Evolutionary conservation across 371 early-diverging fungal species (phyloP), one percentile per base, ranked within the genome.

Genomic region (Fennellomyces sp.): DNA sequence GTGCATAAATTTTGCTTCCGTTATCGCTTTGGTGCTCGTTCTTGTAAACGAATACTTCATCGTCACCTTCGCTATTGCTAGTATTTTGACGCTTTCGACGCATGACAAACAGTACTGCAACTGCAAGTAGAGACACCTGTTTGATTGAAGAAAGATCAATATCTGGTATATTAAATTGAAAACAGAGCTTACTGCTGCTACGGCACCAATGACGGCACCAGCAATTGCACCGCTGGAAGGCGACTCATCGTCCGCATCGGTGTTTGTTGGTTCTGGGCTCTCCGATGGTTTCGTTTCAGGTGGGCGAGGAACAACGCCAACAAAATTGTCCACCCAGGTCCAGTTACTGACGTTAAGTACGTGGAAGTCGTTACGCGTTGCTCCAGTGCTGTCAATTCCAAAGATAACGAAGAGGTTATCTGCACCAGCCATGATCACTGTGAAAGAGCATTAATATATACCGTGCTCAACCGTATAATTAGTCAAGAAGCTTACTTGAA

Each of bases 181-280:
- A n/a, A n/a, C n/a, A n/a, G n/a, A n/a, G n/a, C 60, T 36, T 41
- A 59, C 60, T 19, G 35, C 60, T 15, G 51, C 51, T 17, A 59
- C 28, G 38, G 39, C 26, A n/a, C 60, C 60, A n/a, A 59, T 35
- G 12, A 50, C 60, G 10, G 47, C 47, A 59, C 60, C 60, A 13
- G 60, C 60, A 38, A 59, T 59, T 13, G 60, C 26, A 17, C 60
- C 60, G 19, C 36, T 52, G 17, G 57, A 57, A 3, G 31, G 15
- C 27, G 38, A 7, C 10, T 36, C 35, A 28, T 27, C 29, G 10
- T 25, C 36, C 19, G 0, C 21, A 19, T 12, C 54, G 25, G 31
- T 23, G 7, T 1, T 36, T 6, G 35, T 33, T 33, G 35, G 13
- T 33, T 6, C 6, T 33, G 35, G 35, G 35, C 35, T 33, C 6